Conservation (phyloP, 23 red algal species). For the Chondrus crispus region DNA sequence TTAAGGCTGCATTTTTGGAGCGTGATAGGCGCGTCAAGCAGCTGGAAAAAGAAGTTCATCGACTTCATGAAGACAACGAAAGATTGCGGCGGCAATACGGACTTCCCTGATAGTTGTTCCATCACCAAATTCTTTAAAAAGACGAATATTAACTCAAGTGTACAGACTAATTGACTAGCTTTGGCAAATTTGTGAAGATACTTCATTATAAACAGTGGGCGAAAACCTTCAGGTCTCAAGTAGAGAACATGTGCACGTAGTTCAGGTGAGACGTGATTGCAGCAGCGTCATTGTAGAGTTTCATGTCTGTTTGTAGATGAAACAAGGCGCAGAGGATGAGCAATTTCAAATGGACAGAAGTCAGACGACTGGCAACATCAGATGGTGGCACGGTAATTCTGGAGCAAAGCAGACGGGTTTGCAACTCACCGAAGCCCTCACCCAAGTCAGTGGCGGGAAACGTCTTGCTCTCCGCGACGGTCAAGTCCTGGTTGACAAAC, state of each 20-base stretch:
- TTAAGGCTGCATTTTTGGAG: constrained; percentile 17
- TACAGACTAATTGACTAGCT: not conserved
- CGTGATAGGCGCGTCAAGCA: constrained; percentile 10
- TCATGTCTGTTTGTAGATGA: not conserved
- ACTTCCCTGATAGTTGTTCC: not conserved
- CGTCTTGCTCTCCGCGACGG: constrained; percentile 19
- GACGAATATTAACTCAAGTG: too few species aligned
- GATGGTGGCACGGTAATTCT: not conserved
- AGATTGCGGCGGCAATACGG: constrained; percentile 34
- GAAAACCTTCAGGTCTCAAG: not conserved
- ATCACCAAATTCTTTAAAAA: too few species aligned
- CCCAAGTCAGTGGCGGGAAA: constrained; percentile 45
- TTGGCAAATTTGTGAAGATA: not conserved
- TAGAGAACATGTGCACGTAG: constrained; percentile 36
- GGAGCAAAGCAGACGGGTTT: too few species aligned
- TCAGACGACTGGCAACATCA: too few species aligned
- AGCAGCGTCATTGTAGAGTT: constrained; percentile 42
- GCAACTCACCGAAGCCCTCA: constrained; percentile 35
- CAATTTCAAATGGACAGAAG: not conserved
- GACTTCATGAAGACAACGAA: constrained; percentile 27
- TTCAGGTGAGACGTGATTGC: constrained; percentile 25
- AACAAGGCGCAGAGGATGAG: not conserved
- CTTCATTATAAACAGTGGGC: not conserved
- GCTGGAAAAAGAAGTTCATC: constrained; percentile 13
- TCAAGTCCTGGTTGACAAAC: constrained; percentile 38